Percentiles rank a stretch among this genome's conserved stretches.
Evolutionary conservation across 345 rosid genomes (phyloP).

Genomic region (Psidium guajava): DNA sequence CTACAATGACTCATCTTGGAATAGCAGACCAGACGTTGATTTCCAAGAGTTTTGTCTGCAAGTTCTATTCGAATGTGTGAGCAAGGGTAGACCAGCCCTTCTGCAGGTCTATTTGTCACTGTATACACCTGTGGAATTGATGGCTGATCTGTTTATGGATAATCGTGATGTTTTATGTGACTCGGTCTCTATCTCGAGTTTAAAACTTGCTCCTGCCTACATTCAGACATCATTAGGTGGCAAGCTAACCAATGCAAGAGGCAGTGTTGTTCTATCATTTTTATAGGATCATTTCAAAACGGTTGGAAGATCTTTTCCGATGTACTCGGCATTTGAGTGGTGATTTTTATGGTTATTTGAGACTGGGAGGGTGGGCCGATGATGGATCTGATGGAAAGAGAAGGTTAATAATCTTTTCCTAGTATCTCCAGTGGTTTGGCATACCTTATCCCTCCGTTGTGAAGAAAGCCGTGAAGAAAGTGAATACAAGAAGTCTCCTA

Average conservation of each 20-base stretch:
- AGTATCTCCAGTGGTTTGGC: conserved; percentile 79
- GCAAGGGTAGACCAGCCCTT: conserved; percentile 96
- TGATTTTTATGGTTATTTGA: conserved; percentile 37
- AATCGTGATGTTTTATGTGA: conserved; percentile 27
- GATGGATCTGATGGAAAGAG: conserved; percentile 16
- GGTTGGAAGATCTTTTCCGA: conserved; percentile 54
- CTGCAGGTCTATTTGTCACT: conserved; percentile 89
- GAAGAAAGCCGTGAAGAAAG: conserved; percentile 30
- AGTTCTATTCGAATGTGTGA: conserved; percentile 86
- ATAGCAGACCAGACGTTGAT: conserved; percentile 69
- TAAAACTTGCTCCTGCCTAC: conserved; percentile 81
- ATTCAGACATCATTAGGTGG: conserved; percentile 63
- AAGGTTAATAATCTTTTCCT: conserved; percentile 38
- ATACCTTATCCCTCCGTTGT: conserved; percentile 49
- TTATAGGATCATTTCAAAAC: conserved; percentile 58
- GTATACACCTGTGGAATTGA: conserved; percentile 57
- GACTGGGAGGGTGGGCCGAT: conserved; percentile 52
- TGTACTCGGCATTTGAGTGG: conserved; percentile 22
- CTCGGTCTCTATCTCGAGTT: conserved; percentile 62
- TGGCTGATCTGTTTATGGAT: conserved; percentile 53
- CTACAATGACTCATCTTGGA: conserved; percentile 83
- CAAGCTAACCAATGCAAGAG: conserved; percentile 43
- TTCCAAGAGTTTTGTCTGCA: conserved; percentile 95
- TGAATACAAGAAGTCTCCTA: conserved; percentile 33
- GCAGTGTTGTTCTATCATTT: conserved; percentile 56